Percentiles rank a stretch among this genome's conserved stretches.
Evolutionary conservation across 331 rosid species (phyloP).

Genomic region (Ulmus americana): DNA sequence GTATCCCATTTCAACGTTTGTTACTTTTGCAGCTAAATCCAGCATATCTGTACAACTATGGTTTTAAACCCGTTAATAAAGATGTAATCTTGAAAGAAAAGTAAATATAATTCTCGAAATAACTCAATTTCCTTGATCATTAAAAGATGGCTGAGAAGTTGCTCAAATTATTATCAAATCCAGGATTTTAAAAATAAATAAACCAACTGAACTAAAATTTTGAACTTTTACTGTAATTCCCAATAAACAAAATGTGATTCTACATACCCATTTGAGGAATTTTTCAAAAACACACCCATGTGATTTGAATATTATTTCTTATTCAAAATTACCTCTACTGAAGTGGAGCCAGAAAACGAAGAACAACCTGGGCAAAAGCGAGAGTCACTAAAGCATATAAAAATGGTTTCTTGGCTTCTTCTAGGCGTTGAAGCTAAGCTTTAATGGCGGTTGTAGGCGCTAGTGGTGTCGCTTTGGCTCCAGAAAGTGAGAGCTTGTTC

Average conservation of each 20-base stretch:
- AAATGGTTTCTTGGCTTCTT: too few species aligned
- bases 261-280: not conserved
- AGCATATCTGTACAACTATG: constrained; percentile 16
- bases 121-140: not conserved
- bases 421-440: too few species aligned
- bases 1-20: constrained; percentile 39
- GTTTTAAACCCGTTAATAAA: not conserved
- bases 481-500: too few species aligned
- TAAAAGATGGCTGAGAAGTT: not conserved
- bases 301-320: not conserved
- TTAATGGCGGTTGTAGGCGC: too few species aligned
- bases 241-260: too few species aligned
- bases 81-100: not conserved
- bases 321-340: not conserved
- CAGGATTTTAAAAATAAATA: not conserved
- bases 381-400: too few species aligned
- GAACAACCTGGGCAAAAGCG: too few species aligned
- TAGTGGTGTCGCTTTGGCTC: too few species aligned
- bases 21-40: constrained; percentile 23
- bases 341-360: too few species aligned
- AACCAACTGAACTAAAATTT: too few species aligned
- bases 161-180: not conserved
- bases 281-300: not conserved
- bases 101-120: not conserved
- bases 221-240: not conserved